Base-by-base conservation (phyloP, 2,329 filamentous ascomycete genomes). In the Xylaria sp. region DNA sequence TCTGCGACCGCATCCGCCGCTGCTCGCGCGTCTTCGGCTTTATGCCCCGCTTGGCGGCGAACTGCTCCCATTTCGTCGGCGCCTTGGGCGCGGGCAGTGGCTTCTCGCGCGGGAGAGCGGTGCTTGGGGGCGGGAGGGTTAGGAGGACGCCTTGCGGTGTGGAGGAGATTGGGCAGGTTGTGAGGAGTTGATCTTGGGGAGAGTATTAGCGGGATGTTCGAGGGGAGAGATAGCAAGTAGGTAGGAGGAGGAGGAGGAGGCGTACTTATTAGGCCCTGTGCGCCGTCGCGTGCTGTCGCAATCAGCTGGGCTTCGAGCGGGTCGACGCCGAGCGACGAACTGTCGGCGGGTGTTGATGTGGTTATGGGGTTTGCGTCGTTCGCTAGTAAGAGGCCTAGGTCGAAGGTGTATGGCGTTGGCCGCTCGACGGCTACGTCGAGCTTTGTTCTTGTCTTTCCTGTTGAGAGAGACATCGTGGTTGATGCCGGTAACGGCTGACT, bases 1-100 rank as follows among this genome's bases (percentile, higher is more conserved):
- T 89, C 76, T 94, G 83, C 83, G 97, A 92, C 80, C 89, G 87
- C 61, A 73, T 87, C 82, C 86, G 81, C 71, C 90, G 87, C 81
- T 90, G 87, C 79, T 96, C 94, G 74, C 92, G 89, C 74, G 89
- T 92, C 88, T 94, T 97, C 82, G 90, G 90, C 84, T 92, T 93
- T 83, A 99, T 98, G 65, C 96, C 96, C 87, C 98, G 97, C 89
- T 97, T 97, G 81, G 90, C 92, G 55, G 96, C 96, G 84, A 99
- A 99, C 78, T 91, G 89, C 85, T 97, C 91, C 96, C 96, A 99
- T 81, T 94, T 97, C 68, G 95, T 98, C 74, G 91, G 91, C 66
- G 91, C 85, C 84, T 94, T 96, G 74, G 90, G 88, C 65, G 89
- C 87, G 0, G 96, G 96, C 9, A 98, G 85, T 10, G 94, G 93